Conservation (phyloP, 1,139 yeast genomes). For the Zygosaccharomyces sapae region DNA sequence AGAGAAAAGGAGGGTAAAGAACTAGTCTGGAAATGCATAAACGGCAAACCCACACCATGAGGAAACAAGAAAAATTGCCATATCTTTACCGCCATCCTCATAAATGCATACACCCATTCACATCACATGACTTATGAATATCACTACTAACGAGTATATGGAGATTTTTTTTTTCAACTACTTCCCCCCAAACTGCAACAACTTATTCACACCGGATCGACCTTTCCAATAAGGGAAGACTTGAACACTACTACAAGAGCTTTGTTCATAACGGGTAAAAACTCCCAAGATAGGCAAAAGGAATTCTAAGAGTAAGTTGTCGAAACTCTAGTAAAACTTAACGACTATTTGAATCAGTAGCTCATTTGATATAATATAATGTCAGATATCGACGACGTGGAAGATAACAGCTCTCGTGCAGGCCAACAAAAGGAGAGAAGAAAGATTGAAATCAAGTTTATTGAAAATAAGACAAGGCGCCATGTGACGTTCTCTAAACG, state of each 20-base stretch:
- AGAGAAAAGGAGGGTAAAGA: constrained; percentile 94
- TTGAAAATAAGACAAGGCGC: constrained; percentile 94
- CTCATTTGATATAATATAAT: constrained; percentile 6
- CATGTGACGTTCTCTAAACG: constrained; percentile 96
- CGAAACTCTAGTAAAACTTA: not conserved
- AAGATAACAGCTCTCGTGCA: constrained; percentile 14
- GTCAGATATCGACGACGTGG: constrained; percentile 18
- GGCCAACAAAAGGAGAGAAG: constrained; percentile 60
- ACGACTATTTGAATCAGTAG: not conserved
- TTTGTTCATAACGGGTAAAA: constrained; percentile 17
- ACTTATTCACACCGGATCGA: constrained; percentile 7
- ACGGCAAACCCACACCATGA: constrained; percentile 43
- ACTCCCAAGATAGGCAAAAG: constrained; percentile 16
- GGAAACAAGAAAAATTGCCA: not conserved
- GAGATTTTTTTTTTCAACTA: constrained; percentile 2
- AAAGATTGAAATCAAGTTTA: constrained; percentile 93
- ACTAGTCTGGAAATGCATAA: constrained; percentile 92
- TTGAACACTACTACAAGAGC: constrained; percentile 9
- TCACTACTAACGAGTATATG: not conserved
- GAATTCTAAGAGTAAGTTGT: constrained; percentile 4
- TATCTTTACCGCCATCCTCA: not conserved
- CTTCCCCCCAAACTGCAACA: constrained; percentile 6
- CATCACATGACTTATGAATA: not conserved
- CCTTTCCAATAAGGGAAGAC: constrained; percentile 19
- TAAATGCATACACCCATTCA: not conserved